A percentile compares a stretch with the other conserved stretches of the same genome.
These are phyloP conservation scores for Dendrobium officinale DNA, from an alignment of 106 monocot genomes.

Conservation along the genomic window DNA sequence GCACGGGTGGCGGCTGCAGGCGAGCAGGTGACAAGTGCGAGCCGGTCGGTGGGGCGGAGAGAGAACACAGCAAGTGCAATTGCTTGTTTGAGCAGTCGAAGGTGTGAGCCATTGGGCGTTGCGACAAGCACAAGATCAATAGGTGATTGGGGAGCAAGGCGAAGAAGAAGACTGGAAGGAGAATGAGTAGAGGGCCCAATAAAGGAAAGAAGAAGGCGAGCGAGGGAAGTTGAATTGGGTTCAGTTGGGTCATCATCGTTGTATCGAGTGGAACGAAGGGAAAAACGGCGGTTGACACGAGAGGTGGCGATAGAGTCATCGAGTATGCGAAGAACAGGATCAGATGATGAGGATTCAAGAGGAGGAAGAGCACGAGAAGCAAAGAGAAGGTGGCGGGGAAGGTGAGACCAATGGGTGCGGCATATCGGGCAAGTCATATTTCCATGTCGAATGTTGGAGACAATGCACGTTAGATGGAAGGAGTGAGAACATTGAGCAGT, in stretches of 20 bases:
- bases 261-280: slow-evolving; percentile 54
- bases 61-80: slow-evolving; percentile 80
- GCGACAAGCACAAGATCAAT: slow-evolving; percentile 65
- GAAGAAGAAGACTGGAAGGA: slow-evolving; percentile 34
- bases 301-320: slow-evolving; percentile 81
- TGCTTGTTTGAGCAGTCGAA: slow-evolving; percentile 63
- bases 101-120: slow-evolving; percentile 70
- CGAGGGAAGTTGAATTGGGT: background rate
- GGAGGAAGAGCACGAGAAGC: slow-evolving; percentile 14
- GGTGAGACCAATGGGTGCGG: slow-evolving; percentile 74
- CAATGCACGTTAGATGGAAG: slow-evolving; percentile 83
- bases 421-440: slow-evolving; percentile 83
- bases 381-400: slow-evolving; percentile 50
- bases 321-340: slow-evolving; percentile 82
- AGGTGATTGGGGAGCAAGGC: slow-evolving; percentile 45
- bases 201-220: slow-evolving; percentile 42
- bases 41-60: slow-evolving; percentile 54
- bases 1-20: slow-evolving; percentile 52
- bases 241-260: slow-evolving; percentile 83
- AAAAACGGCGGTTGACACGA: slow-evolving; percentile 75
- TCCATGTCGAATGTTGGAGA: slow-evolving; percentile 82
- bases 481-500: slow-evolving; percentile 72
- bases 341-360: slow-evolving; percentile 13
- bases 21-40: slow-evolving; percentile 74
- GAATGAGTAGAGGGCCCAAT: slow-evolving; percentile 21